These are phyloP conservation scores for Ustilago lituana DNA, from an alignment of 1,284 basidiomycete species.

Conservation along the genomic window DNA sequence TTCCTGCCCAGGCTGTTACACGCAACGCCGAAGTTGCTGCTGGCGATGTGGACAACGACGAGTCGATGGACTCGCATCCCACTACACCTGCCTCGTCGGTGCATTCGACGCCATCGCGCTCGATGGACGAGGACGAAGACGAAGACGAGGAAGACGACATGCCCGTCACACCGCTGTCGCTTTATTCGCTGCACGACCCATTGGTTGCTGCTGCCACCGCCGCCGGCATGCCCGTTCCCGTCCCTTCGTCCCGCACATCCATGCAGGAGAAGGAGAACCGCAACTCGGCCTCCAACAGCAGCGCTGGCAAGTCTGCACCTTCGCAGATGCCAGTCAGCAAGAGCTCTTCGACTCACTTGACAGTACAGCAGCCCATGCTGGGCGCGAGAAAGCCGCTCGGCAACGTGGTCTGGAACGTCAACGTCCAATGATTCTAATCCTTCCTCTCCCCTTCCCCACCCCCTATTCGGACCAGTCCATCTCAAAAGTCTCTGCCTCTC, in stretches of 20 bases:
- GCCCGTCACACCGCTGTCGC: conserved; percentile 65
- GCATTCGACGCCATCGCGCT: conserved; percentile 64
- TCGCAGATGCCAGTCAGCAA: conserved; percentile 29
- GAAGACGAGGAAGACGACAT: conserved; percentile 65
- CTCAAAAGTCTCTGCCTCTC: conserved; percentile 18
- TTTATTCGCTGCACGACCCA: conserved; percentile 63
- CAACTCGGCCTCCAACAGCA: conserved; percentile 5
- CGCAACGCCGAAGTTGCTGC: conserved; percentile 29
- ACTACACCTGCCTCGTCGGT: conserved; percentile 57
- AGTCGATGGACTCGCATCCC: conserved; percentile 57
- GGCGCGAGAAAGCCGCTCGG: conserved; percentile 34
- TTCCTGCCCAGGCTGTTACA: conserved; percentile 46
- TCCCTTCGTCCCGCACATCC: conserved; percentile 34
- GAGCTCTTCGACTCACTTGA: conserved; percentile 33
- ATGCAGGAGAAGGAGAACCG: conserved; percentile 36
- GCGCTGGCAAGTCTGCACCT: conserved; percentile 5
- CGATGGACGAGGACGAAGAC: conserved; percentile 62
- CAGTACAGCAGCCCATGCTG: conserved; percentile 36
- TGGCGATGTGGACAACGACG: conserved; percentile 53
- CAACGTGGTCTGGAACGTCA: conserved; percentile 46
- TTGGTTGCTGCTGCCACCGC: conserved; percentile 46
- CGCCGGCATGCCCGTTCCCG: conserved; percentile 34
- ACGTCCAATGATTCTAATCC: conserved; percentile 40
- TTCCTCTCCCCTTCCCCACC: not conserved
- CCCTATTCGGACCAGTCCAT: too few relatives aligned